A percentile compares a stretch with the other conserved stretches of the same genome.
These are phyloP conservation scores for Diplodia corticola DNA, from an alignment of 2,329 filamentous ascomycete genomes.

Conservation along the genomic window DNA sequence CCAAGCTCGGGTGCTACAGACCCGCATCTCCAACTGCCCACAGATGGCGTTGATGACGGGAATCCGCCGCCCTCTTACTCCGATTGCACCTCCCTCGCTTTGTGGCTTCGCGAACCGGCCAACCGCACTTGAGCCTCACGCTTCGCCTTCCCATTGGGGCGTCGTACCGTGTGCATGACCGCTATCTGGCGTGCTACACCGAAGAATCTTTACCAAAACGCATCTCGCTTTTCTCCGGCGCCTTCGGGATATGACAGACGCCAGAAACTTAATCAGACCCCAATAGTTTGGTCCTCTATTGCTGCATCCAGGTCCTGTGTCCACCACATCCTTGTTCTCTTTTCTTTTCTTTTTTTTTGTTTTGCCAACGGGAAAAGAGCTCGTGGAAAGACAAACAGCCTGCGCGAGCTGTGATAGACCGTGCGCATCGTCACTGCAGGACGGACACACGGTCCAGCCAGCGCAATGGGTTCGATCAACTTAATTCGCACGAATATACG, in stretches of 20 bases:
- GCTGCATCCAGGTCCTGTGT: background rate
- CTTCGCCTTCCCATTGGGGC: background rate
- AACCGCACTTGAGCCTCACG: background rate
- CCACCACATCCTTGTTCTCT: background rate
- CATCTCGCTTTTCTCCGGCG: background rate
- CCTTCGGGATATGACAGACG: background rate
- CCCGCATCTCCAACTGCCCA: background rate
- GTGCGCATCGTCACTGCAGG: background rate
- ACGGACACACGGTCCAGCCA: background rate
- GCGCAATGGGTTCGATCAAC: background rate
- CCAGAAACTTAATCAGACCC: background rate
- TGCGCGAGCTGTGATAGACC: too few species aligned
- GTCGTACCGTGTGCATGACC: background rate
- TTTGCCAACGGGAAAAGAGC: too few species aligned
- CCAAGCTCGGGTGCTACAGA: slow-evolving; percentile 6
- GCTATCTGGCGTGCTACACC: background rate
- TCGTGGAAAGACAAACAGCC: background rate
- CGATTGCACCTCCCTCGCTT: background rate
- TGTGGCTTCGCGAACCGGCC: background rate
- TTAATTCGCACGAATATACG: background rate
- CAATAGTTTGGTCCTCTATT: background rate
- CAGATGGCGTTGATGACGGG: background rate
- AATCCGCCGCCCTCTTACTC: background rate
- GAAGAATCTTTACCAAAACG: background rate
- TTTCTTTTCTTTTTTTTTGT: too few species aligned